phyloP scores from a whole-genome alignment of 2,329 filamentous ascomycete genomes.

The Monosporascus ibericus region DNA sequence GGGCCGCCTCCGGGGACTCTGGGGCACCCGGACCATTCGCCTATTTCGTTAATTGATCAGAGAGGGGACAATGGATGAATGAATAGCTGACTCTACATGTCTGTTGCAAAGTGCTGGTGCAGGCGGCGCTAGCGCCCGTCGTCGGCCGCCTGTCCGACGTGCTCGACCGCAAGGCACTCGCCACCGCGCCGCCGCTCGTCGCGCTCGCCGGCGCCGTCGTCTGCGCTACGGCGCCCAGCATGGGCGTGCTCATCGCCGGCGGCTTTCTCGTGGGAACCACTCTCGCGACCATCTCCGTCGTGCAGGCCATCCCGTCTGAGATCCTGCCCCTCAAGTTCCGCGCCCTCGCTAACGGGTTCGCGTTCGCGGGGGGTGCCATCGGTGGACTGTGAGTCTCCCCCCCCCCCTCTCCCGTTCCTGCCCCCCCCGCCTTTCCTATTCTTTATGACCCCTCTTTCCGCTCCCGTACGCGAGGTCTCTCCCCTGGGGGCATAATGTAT shows the following conservation, averaged over 20 bases:
- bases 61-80: too few species aligned
- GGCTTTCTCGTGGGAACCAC: slow-evolving; percentile 51
- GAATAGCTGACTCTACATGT: too few species aligned
- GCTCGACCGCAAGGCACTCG: slow-evolving; percentile 47
- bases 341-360: slow-evolving; percentile 48
- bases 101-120: slow-evolving; percentile 38
- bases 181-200: slow-evolving; percentile 44
- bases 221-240: slow-evolving; percentile 47
- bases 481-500: neutral
- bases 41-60: too few species aligned
- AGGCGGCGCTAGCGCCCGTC: slow-evolving; percentile 49
- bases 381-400: slow-evolving; percentile 41
- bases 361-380: slow-evolving; percentile 42
- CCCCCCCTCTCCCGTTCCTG: slow-evolving; percentile 30
- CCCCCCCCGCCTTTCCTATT: slow-evolving; percentile 1
- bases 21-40: too few species aligned
- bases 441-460: neutral
- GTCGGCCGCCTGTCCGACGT: slow-evolving; percentile 52
- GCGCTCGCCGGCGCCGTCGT: slow-evolving; percentile 48
- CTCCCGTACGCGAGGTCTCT: neutral
- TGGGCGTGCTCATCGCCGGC: slow-evolving; percentile 51
- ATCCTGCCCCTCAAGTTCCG: slow-evolving; percentile 39
- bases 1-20: too few species aligned
- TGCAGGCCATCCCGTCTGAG: slow-evolving; percentile 50
- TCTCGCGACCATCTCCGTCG: slow-evolving; percentile 47